Conservation (phyloP, 129 eudicot genomes). For the Rutidosis leptorrhynchoides region DNA sequence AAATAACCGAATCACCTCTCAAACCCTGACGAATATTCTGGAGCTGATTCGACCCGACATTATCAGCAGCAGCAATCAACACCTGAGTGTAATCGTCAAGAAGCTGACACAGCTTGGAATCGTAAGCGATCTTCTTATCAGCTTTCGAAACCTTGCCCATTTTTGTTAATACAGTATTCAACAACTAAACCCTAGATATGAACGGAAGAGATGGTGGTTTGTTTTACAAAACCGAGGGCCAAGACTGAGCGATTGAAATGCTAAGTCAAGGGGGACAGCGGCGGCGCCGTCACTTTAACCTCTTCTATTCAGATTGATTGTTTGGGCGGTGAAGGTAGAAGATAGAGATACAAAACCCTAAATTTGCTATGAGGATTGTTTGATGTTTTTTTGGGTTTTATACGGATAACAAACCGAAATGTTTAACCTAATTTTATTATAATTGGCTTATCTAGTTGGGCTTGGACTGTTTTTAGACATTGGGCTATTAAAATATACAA, state of each 20-base stretch:
- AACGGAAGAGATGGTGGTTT: constrained; percentile 34
- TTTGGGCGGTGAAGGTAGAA: background rate
- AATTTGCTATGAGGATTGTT: background rate
- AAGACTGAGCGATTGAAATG: constrained; percentile 37
- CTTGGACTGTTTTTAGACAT: no score
- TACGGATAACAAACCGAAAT: no score
- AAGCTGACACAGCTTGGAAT: constrained; percentile 55
- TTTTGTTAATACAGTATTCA: constrained; percentile 2
- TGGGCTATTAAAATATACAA: no score
- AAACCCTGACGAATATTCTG: constrained; percentile 66
- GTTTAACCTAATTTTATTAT: no score
- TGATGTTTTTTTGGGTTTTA: background rate
- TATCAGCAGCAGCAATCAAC: constrained; percentile 65
- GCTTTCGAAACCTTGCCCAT: constrained; percentile 72
- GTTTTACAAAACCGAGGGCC: constrained; percentile 71
- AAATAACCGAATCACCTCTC: constrained; percentile 68
- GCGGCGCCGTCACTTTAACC: constrained; percentile 86
- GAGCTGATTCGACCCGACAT: constrained; percentile 74
- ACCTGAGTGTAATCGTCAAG: constrained; percentile 71
- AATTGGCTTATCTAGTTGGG: background rate
- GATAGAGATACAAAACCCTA: constrained; percentile 25
- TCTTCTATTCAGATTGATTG: constrained; percentile 43
- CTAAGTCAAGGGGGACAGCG: constrained; percentile 76
- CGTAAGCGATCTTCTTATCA: constrained; percentile 79
- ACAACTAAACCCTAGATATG: constrained; percentile 17